These are phyloP conservation scores for Mucor mucedo DNA, from an alignment of 371 early-diverging fungal species.

Conservation along the genomic window DNA sequence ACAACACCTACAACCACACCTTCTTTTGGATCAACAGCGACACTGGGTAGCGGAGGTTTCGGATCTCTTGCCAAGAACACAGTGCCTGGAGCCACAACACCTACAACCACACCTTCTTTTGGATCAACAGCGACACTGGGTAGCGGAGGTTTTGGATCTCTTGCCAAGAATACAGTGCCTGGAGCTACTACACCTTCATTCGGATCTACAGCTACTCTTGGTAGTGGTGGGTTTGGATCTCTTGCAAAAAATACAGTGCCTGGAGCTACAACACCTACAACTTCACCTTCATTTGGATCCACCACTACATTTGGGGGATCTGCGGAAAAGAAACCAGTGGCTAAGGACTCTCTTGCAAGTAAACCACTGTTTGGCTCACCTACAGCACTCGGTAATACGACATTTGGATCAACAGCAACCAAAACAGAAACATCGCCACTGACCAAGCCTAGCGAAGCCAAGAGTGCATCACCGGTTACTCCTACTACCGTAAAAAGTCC, in stretches of 20 bases:
- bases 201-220: constrained; percentile 17
- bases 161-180: constrained; percentile 5
- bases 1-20: constrained; percentile 16
- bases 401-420: neutral
- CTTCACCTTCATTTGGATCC: neutral
- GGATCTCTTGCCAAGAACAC: constrained; percentile 13
- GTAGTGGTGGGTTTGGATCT: constrained; percentile 11
- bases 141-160: constrained; percentile 8
- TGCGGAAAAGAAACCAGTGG: too few species aligned
- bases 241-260: constrained; percentile 5
- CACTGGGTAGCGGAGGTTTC: constrained; percentile 10
- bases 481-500: neutral
- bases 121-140: constrained; percentile 20
- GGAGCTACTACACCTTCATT: constrained; percentile 12
- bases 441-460: too few species aligned
- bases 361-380: constrained; percentile 25
- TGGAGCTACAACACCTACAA: neutral
- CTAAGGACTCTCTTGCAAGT: neutral
- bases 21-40: constrained; percentile 14
- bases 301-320: neutral
- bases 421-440: too few species aligned
- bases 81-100: neutral
- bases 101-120: constrained; percentile 14
- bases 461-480: too few species aligned
- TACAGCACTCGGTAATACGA: neutral